phyloP scores from a whole-genome alignment of 176 grass and related monocot species.

The Juncus inflexus region DNA sequence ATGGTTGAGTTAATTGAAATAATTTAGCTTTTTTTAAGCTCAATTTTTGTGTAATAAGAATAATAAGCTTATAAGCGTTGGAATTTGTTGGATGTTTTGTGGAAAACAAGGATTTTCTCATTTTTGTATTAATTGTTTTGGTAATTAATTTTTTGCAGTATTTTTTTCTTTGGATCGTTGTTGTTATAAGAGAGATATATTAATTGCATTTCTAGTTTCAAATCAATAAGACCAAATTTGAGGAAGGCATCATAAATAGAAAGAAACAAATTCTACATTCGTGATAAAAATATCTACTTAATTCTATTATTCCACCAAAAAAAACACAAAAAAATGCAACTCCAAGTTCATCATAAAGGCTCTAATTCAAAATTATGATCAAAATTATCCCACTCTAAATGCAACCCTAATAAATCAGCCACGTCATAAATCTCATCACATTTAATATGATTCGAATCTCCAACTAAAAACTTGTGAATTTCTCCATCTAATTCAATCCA shows the following conservation, averaged over 20 bases:
- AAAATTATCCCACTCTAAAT: constrained; percentile 29
- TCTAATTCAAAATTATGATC: constrained; percentile 36
- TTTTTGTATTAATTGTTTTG: too few species aligned
- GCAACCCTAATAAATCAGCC: constrained; percentile 46
- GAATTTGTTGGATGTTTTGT: too few species aligned
- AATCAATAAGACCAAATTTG: too few species aligned
- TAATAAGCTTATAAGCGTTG: too few species aligned
- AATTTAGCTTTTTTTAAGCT: neutral
- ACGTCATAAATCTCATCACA: constrained; percentile 53
- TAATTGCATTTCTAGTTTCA: too few species aligned
- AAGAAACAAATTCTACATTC: neutral
- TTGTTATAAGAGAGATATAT: too few species aligned
- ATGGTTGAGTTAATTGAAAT: neutral
- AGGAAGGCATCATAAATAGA: neutral
- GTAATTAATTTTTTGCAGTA: too few species aligned
- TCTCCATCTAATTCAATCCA: constrained; percentile 75
- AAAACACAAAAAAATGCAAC: neutral
- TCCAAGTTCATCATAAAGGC: constrained; percentile 25
- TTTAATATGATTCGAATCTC: constrained; percentile 49
- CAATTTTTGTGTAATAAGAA: neutral
- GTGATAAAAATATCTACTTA: too few species aligned
- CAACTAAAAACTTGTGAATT: constrained; percentile 68
- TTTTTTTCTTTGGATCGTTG: too few species aligned
- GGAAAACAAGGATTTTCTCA: too few species aligned
- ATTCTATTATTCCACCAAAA: too few species aligned